Evolutionary conservation across 257 asterid genomes (phyloP), one percentile per base, ranked within the genome.

Genomic region (Thymus mandschuricus): DNA sequence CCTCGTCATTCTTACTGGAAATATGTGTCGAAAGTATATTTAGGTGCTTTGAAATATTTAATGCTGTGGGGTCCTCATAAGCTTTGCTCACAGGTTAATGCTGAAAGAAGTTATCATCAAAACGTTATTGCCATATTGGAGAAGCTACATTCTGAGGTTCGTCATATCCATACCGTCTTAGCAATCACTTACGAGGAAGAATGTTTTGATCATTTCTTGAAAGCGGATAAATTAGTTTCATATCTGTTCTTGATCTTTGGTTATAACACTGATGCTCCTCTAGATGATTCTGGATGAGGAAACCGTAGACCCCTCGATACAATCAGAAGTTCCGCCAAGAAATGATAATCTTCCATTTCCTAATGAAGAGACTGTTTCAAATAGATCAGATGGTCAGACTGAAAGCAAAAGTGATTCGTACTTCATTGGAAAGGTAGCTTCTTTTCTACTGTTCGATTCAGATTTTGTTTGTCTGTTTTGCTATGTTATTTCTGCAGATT

Each of bases 41-140:
- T 28, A 54, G 4, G 57, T n/a, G 33, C 55, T 64, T 70, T 71
- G 46, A 33, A 31, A 4, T 61, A 52, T 64, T 8, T 75, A 44
- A 44, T 40, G 7, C 60, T 71, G 5, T 58, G 68, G 64, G 50
- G 68, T 70, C 77, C 82, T 79, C 41, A 64, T 63, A 66, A 65
- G 52, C 75, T 75, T 77, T 76, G 61, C 64, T 75, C 57, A 33
- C 95, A 90, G 98, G 97, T 93, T 10, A 84, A 86, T 78, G 96
- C 97, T 60, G 99, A 88, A 86, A 88, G 96, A 83, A 85, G 87
- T 60, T 94, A 89, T 81, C 97, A 94, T 80, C 97, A 80, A 73
- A 83, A 80, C 69, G 86, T 81, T 50, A 85, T 89, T 74, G 80
- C 92, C 57, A 78, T 90, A 66, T 78, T 93, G 76, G 98, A 93